Conservation (phyloP, 306 rosid species). For the Carpinus fangiana region DNA sequence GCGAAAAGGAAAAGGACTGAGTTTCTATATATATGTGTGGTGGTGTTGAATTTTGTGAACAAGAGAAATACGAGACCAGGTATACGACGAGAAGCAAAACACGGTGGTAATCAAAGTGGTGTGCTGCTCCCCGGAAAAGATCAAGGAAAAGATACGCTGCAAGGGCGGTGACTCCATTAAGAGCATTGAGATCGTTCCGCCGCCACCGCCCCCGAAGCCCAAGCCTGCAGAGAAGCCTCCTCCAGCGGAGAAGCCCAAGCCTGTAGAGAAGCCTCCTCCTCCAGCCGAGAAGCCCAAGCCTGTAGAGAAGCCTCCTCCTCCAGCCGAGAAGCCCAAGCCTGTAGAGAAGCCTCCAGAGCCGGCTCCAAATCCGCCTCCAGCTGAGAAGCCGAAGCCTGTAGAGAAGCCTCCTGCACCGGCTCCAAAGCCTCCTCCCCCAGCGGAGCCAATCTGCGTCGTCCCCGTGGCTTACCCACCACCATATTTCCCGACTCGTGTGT, state of each 20-base stretch:
- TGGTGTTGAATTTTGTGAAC: conserved; percentile 42
- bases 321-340: neutral
- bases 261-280: conserved; percentile 5
- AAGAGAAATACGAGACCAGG: conserved; percentile 81
- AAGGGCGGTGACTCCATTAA: conserved; percentile 61
- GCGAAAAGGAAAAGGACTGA: conserved; percentile 22
- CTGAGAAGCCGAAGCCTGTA: conserved; percentile 6
- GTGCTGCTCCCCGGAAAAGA: conserved; percentile 74
- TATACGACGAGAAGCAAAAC: conserved; percentile 55
- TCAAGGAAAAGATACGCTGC: conserved; percentile 53
- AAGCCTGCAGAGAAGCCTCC: neutral
- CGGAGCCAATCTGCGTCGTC: too few relatives aligned
- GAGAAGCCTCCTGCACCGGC: neutral
- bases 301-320: conserved; percentile 9
- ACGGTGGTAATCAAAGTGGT: conserved; percentile 62
- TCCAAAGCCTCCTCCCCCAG: neutral
- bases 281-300: neutral
- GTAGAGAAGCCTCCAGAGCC: neutral
- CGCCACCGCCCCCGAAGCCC: conserved; percentile 25
- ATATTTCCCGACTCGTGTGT: conserved; percentile 32
- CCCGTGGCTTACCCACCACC: conserved; percentile 5
- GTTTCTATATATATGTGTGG: conserved; percentile 15
- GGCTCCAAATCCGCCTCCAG: neutral
- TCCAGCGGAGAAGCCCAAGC: neutral
- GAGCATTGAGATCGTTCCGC: conserved; percentile 65